Base-by-base conservation (phyloP, 2,329 filamentous ascomycete species). In the Bipolaris bicolor region DNA sequence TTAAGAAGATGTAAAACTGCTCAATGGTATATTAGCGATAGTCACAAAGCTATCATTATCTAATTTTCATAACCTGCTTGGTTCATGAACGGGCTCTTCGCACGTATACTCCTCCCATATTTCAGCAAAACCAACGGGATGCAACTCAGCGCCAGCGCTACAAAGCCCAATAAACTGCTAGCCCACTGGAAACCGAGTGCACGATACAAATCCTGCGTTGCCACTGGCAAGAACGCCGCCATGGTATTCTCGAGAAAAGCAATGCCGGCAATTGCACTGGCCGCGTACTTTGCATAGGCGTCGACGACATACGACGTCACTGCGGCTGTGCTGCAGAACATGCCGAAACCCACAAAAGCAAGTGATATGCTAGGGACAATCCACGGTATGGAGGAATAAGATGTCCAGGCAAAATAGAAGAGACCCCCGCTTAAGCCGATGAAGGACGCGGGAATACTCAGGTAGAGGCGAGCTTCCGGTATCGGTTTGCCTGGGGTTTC, bases 331-430 rank as follows among this genome's bases (percentile, higher is more conserved):
- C 83, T 78, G 31, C 76, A 72, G 11, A 80, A 80, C 62, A 80
- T 82, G 2, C 82, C 82, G 24, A 80, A 80, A 0, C 82, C 82
- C 1, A 84, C 78, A 64, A 83, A 76, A 0, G 67, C 72, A 2
- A 84, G 73, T 0, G 81, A 80, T 15, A 82, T 69, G 0, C 79
- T 76, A 0, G 82, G 81, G 5, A 77, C 73, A 5, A 81, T 78
- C 82, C 82, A 84, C 0, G 74, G 79, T 0, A 82, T 39, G 2
- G 46, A 51, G 0, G 79, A 63, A 41, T 77, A 81, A 1, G 76
- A 74, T 1, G 80, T 80, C 82, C 82, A 84, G 0, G 75, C 82
- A 58, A 83, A 84, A 31, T 78, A 74, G 58, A 84, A 83, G 71
- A 84, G 77, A 13, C 82, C 82, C 1, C 77, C 81, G 0, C 75